Percentiles rank a stretch among this genome's conserved stretches.
These are phyloP conservation scores for Rhytidiadelphus loreus DNA, from an alignment of 225 moss, liverwort and hornwort genomes.

Conservation along the genomic window DNA sequence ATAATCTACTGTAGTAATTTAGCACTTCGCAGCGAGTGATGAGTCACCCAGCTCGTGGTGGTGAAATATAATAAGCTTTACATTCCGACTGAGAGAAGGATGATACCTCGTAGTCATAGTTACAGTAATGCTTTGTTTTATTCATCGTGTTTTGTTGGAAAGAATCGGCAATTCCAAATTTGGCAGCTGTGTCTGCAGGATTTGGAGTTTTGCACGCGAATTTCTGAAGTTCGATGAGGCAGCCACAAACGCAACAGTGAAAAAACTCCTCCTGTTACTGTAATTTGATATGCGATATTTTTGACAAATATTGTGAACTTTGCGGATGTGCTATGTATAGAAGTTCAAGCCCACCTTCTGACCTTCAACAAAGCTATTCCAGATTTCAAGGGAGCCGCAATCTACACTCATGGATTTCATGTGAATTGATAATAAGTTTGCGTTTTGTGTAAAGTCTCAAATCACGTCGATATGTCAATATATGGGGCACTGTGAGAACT, in stretches of 20 bases:
- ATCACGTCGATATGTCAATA: too few relatives aligned
- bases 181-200: neutral
- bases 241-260: neutral
- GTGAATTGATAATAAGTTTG: neutral
- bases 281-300: neutral
- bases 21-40: neutral
- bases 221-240: neutral
- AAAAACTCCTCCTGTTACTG: neutral
- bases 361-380: neutral
- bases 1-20: too few relatives aligned
- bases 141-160: neutral
- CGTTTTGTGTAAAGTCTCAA: too few relatives aligned
- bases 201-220: neutral
- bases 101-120: neutral
- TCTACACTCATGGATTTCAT: neutral
- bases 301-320: neutral
- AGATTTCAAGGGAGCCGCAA: neutral
- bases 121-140: neutral
- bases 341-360: neutral
- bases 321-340: neutral
- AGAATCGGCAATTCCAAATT: neutral
- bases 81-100: neutral
- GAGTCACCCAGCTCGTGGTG: neutral
- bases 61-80: neutral
- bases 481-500: neutral